Evolutionary conservation across 2,329 filamentous ascomycete genomes (phyloP).

Genomic region (Fusarium beomiforme): DNA sequence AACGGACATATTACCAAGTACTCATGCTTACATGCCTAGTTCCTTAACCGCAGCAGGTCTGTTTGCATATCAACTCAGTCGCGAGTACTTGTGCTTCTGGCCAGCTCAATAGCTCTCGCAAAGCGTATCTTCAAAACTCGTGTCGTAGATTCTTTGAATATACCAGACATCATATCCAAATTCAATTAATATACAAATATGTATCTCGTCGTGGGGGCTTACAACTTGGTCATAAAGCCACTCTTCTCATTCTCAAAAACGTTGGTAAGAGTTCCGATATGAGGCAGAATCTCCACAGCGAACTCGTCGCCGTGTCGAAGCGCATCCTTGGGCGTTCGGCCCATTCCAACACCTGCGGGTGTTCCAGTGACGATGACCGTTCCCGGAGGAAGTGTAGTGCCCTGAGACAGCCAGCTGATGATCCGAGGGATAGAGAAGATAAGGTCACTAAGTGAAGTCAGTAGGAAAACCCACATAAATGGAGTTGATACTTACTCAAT

Average conservation of each 20-base stretch:
- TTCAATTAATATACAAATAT: neutral
- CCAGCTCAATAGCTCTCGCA: neutral
- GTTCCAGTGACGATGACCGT: slow-evolving; percentile 75
- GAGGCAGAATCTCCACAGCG: slow-evolving; percentile 53
- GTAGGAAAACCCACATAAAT: neutral
- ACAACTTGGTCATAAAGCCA: slow-evolving; percentile 19
- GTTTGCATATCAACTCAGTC: neutral
- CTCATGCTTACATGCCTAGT: neutral
- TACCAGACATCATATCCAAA: neutral
- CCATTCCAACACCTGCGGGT: slow-evolving; percentile 76
- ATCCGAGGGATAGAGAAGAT: slow-evolving; percentile 69
- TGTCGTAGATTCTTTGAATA: neutral
- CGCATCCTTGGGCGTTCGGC: slow-evolving; percentile 72
- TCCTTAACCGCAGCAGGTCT: neutral
- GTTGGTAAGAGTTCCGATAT: slow-evolving; percentile 56
- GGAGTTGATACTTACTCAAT: slow-evolving; percentile 37
- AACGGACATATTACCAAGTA: neutral
- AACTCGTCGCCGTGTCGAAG: slow-evolving; percentile 72
- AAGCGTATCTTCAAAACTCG: neutral
- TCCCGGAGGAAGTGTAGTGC: slow-evolving; percentile 69
- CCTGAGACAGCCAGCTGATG: slow-evolving; percentile 67
- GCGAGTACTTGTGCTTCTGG: neutral
- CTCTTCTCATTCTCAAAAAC: slow-evolving; percentile 41
- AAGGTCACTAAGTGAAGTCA: slow-evolving; percentile 58
- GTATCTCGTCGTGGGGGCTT: neutral